Conservation (phyloP, 305 asterid species). For the Ilex paraguariensis region DNA sequence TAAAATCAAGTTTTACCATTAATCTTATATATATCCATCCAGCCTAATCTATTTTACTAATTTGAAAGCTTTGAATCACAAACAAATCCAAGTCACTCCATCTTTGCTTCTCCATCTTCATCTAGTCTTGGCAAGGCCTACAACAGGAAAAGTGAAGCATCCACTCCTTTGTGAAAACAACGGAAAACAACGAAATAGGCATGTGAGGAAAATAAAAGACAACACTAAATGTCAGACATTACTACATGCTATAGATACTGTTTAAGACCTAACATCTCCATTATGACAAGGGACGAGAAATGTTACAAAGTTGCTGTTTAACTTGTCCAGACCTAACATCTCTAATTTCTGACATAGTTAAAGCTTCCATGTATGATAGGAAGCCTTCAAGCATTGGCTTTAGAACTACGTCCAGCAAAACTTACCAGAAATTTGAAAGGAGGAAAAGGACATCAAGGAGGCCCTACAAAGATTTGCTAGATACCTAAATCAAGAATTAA, state of each 20-base stretch:
- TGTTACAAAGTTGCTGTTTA: no score
- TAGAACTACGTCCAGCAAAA: constrained; percentile 6
- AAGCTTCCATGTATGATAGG: neutral
- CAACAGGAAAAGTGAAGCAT: constrained; percentile 61
- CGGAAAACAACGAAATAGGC: constrained; percentile 19
- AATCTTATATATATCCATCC: constrained; percentile 16
- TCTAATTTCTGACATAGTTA: no score
- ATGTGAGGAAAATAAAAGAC: constrained; percentile 9
- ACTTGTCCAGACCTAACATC: no score
- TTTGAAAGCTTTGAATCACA: constrained; percentile 27
- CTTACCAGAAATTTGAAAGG: constrained; percentile 65
- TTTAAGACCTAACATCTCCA: neutral
- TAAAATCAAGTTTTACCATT: neutral
- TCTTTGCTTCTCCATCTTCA: constrained; percentile 75
- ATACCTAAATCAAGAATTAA: constrained; percentile 81
- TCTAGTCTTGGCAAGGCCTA: constrained; percentile 88
- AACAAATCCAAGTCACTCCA: constrained; percentile 32
- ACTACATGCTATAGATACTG: neutral
- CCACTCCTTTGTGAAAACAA: constrained; percentile 35
- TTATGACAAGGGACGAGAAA: no score
- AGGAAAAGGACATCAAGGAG: constrained; percentile 58
- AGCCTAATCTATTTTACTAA: constrained; percentile 17
- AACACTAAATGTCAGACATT: neutral
- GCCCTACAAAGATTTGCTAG: constrained; percentile 67
- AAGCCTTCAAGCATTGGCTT: neutral